Evolutionary conservation across 2,329 filamentous ascomycete genomes (phyloP).

Genomic region (Magnaporthiopsis rhizophila): DNA sequence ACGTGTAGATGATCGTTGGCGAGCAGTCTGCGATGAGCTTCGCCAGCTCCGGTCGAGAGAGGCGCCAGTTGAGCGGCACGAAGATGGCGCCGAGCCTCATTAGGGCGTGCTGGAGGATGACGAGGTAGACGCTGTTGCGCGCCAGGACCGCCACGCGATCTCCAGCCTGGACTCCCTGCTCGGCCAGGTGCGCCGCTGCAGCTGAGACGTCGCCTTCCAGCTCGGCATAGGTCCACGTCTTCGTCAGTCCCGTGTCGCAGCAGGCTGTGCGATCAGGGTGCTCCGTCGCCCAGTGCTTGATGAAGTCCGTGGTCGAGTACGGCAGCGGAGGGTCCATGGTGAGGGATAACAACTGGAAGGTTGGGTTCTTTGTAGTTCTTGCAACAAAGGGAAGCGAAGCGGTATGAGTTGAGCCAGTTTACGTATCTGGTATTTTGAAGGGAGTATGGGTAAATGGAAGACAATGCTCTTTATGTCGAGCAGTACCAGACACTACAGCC

Average conservation of each 20-base stretch:
- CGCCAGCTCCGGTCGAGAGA: constrained; percentile 2
- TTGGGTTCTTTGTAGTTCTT: no score
- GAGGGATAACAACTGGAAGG: no score
- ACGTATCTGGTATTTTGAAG: no score
- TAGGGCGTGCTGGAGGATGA: constrained; percentile 9
- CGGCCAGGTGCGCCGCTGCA: background rate
- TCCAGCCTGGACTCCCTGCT: background rate
- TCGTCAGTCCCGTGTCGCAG: background rate
- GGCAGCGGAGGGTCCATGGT: background rate
- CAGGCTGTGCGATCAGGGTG: background rate
- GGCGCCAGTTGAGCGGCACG: constrained; percentile 11
- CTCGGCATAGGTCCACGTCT: constrained; percentile 7
- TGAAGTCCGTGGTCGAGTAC: no score
- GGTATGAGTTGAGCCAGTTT: no score
- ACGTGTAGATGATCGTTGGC: constrained; percentile 9
- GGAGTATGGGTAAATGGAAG: no score
- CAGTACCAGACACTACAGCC: no score
- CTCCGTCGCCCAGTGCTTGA: background rate
- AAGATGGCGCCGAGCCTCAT: constrained; percentile 9
- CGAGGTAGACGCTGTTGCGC: constrained; percentile 8
- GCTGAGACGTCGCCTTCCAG: constrained; percentile 7
- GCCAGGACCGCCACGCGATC: constrained; percentile 8
- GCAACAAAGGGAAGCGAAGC: no score
- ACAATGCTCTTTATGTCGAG: no score
- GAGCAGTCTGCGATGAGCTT: constrained; percentile 6